These are phyloP conservation scores for Teunomyces pallodes DNA, from an alignment of 805 yeast genomes.

Conservation along the genomic window DNA sequence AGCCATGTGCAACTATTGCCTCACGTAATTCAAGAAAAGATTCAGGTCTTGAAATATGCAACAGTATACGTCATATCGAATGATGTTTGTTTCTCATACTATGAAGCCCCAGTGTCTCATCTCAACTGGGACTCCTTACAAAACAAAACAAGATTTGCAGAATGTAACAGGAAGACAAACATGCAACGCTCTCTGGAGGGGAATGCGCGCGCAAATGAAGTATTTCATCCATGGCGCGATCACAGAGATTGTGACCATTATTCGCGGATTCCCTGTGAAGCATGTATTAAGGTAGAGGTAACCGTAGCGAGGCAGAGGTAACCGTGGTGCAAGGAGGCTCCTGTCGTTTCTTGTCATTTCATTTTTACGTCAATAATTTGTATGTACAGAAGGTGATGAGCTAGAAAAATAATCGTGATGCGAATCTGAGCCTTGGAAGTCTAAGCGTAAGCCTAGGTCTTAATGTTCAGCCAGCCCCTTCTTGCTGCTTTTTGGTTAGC, in stretches of 20 bases:
- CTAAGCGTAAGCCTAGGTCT: not conserved
- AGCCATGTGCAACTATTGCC: not conserved
- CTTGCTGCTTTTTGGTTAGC: not conserved
- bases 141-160: too few relatives aligned
- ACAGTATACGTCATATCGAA: not conserved
- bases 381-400: not conserved
- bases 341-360: not conserved
- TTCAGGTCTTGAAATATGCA: not conserved
- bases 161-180: too few relatives aligned
- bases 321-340: not conserved
- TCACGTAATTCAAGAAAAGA: not conserved
- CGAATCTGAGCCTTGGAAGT: not conserved
- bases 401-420: not conserved
- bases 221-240: too few relatives aligned
- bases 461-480: not conserved
- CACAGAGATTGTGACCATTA: too few relatives aligned
- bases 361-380: not conserved
- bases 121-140: too few relatives aligned
- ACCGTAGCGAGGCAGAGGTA: too few relatives aligned
- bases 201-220: too few relatives aligned
- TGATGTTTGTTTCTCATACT: not conserved
- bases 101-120: too few relatives aligned
- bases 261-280: too few relatives aligned
- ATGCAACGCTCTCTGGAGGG: too few relatives aligned
- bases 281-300: too few relatives aligned